A percentile compares a stretch with the other conserved stretches of the same genome.
phyloP scores from a whole-genome alignment of 768 basidiomycete genomes.

The Tylopilus balloui region DNA sequence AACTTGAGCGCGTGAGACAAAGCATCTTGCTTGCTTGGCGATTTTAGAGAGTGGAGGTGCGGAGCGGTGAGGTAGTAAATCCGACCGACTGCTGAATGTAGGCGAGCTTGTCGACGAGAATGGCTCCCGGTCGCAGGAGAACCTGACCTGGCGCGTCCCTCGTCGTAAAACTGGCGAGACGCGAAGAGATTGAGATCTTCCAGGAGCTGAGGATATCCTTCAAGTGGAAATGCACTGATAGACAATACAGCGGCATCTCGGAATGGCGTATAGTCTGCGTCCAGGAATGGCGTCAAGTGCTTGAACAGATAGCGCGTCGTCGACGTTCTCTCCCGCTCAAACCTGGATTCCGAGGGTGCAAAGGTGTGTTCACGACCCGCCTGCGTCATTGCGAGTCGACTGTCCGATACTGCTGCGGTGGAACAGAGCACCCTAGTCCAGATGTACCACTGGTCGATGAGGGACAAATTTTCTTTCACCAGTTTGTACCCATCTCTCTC shows the following conservation, averaged over 20 bases:
- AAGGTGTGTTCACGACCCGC: slow-evolving; percentile 62
- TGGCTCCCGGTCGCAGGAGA: slow-evolving; percentile 46
- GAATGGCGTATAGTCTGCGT: slow-evolving; percentile 78
- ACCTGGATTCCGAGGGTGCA: slow-evolving; percentile 65
- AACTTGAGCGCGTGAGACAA: slow-evolving; percentile 81
- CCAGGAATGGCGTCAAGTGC: slow-evolving; percentile 81
- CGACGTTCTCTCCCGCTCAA: slow-evolving; percentile 78
- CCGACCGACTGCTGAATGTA: slow-evolving; percentile 82
- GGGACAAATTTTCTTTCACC: slow-evolving; percentile 51
- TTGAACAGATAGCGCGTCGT: slow-evolving; percentile 80
- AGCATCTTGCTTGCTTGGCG: slow-evolving; percentile 64
- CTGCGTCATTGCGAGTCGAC: slow-evolving; percentile 50
- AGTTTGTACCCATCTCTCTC: slow-evolving; percentile 53
- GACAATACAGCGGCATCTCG: slow-evolving; percentile 84
- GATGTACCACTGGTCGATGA: slow-evolving; percentile 75
- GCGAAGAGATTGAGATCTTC: slow-evolving; percentile 81
- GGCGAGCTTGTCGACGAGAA: slow-evolving; percentile 67
- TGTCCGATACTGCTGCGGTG: slow-evolving; percentile 67
- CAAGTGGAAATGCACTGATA: slow-evolving; percentile 80
- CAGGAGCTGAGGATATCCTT: slow-evolving; percentile 72
- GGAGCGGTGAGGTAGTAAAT: slow-evolving; percentile 86
- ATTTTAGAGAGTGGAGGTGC: slow-evolving; percentile 64
- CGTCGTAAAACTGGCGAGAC: slow-evolving; percentile 79
- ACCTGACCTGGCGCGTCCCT: slow-evolving; percentile 46
- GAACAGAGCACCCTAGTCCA: slow-evolving; percentile 85